phyloP scores from a whole-genome alignment of 1,284 basidiomycete genomes.

The Cronartium quercuum region DNA sequence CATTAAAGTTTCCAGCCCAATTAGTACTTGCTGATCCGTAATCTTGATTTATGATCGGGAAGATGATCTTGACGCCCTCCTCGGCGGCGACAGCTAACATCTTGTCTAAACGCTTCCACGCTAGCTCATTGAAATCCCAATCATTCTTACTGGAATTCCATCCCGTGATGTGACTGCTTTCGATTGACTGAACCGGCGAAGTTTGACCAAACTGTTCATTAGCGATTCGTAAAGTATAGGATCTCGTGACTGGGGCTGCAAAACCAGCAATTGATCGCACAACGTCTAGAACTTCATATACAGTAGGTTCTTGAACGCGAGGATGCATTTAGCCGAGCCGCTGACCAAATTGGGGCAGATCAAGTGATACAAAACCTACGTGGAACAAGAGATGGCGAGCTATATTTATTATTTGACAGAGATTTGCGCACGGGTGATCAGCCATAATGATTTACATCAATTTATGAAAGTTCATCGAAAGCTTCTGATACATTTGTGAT shows the following conservation, averaged over 20 bases:
- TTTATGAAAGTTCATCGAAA: too few relatives aligned
- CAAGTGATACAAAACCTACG: background rate
- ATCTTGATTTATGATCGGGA: slow-evolving; percentile 12
- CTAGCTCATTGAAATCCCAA: background rate
- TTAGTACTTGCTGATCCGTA: slow-evolving; percentile 6
- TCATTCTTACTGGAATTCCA: background rate
- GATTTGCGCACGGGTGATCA: background rate
- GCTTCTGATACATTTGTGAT: too few relatives aligned
- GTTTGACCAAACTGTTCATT: background rate
- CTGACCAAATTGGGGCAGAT: background rate
- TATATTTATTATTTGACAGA: background rate
- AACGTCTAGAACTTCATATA: background rate
- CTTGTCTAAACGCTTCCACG: background rate
- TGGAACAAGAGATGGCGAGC: background rate
- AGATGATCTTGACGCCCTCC: slow-evolving; percentile 1
- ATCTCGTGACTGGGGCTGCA: background rate
- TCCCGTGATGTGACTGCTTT: background rate
- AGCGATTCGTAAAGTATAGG: background rate
- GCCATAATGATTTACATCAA: background rate
- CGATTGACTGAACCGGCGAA: background rate
- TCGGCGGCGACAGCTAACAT: background rate
- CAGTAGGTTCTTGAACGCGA: background rate
- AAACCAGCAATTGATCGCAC: background rate
- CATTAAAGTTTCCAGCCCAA: slow-evolving; percentile 30
- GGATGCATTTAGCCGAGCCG: too few relatives aligned